Evolutionary conservation across 1,139 yeast genomes (phyloP).

Genomic region (Candida gigantensis): DNA sequence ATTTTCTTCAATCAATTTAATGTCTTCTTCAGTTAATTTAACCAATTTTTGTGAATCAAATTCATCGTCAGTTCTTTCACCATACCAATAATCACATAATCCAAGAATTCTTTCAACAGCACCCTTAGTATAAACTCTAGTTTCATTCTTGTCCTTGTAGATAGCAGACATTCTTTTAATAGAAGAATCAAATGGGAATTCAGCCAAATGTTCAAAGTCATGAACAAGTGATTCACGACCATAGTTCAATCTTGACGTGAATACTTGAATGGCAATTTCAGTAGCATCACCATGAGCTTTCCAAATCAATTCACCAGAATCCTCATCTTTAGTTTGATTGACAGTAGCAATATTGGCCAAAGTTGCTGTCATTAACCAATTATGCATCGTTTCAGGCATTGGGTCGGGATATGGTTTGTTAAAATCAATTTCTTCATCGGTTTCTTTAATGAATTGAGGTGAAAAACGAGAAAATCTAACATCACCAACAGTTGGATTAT

Average conservation of each 20-base stretch:
- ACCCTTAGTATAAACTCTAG: conserved; percentile 64
- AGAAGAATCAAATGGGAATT: conserved; percentile 78
- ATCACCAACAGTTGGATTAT: conserved; percentile 70
- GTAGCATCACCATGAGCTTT: conserved; percentile 85
- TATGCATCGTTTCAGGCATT: conserved; percentile 25
- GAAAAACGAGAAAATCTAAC: conserved; percentile 42
- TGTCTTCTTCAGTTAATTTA: conserved; percentile 44
- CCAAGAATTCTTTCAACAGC: conserved; percentile 74
- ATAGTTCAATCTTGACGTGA: conserved; percentile 56
- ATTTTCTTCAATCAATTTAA: conserved; percentile 48
- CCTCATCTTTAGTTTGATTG: conserved; percentile 27
- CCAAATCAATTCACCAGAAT: conserved; percentile 49
- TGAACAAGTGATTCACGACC: conserved; percentile 46
- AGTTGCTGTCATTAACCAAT: conserved; percentile 63
- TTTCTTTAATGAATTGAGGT: conserved; percentile 41
- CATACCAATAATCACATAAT: conserved; percentile 59
- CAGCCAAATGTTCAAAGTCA: conserved; percentile 46
- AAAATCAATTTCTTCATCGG: conserved; percentile 40
- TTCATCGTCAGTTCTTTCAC: conserved; percentile 20
- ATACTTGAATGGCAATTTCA: conserved; percentile 79
- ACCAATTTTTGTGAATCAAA: conserved; percentile 25
- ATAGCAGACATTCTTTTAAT: conserved; percentile 75
- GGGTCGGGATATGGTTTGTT: conserved; percentile 25
- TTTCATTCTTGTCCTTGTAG: conserved; percentile 40
- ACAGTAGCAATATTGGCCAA: conserved; percentile 74